Evolutionary conservation across 1,139 yeast species (phyloP).

Genomic region (Scheffersomyces cryptocercus): DNA sequence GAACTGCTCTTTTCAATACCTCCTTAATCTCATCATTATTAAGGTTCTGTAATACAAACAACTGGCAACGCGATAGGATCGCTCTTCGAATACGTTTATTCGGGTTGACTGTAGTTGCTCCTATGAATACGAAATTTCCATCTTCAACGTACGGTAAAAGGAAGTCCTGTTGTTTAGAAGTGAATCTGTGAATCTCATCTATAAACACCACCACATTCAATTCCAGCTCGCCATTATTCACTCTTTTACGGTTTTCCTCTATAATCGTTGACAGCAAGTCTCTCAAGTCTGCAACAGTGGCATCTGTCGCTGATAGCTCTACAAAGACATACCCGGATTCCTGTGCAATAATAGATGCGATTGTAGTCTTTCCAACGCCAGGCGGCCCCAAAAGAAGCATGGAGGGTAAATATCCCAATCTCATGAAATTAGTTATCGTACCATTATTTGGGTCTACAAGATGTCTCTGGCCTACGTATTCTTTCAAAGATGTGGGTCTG

Average conservation of each 20-base stretch:
- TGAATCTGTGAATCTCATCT: conserved; percentile 46
- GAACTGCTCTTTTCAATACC: conserved; percentile 28
- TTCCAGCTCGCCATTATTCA: conserved; percentile 9
- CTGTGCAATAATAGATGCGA: conserved; percentile 39
- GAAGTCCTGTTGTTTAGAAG: conserved; percentile 44
- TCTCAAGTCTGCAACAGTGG: conserved; percentile 31
- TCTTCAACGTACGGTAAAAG: conserved; percentile 41
- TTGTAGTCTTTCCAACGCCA: conserved; percentile 48
- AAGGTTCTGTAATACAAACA: conserved; percentile 29
- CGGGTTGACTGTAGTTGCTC: conserved; percentile 45
- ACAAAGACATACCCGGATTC: conserved; percentile 37
- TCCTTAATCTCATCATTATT: conserved; percentile 16
- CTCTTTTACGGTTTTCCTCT: conserved; percentile 25
- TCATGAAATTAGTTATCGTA: conserved; percentile 30
- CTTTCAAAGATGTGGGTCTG: conserved; percentile 28
- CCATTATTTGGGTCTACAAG: conserved; percentile 30
- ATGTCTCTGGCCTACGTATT: conserved; percentile 43
- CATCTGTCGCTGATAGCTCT: conserved; percentile 44
- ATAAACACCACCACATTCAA: conserved; percentile 39
- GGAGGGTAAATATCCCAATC: conserved; percentile 43
- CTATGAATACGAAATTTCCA: conserved; percentile 43
- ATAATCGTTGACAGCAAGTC: conserved; percentile 24
- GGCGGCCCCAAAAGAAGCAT: conserved; percentile 49
- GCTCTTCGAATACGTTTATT: conserved; percentile 35
- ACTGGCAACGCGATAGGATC: conserved; percentile 42